Conservation (phyloP, 306 rosid species). For the Rosa persica region DNA sequence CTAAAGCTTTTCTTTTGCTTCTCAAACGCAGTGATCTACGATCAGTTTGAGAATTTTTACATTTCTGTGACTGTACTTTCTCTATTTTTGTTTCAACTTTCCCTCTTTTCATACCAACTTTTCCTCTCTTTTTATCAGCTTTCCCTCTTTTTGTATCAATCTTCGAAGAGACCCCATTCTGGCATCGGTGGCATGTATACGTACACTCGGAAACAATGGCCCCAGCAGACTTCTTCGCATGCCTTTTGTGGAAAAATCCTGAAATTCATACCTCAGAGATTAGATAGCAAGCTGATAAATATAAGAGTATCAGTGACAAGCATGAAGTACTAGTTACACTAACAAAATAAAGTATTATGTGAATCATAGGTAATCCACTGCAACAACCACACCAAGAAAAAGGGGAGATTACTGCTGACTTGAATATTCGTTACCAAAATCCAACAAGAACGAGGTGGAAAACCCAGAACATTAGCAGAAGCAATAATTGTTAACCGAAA, state of each 20-base stretch:
- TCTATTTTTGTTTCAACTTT: constrained; percentile 43
- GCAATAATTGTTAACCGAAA: background rate
- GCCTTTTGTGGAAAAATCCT: constrained; percentile 93
- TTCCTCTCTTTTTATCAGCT: constrained; percentile 40
- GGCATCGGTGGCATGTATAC: constrained; percentile 75
- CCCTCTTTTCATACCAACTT: constrained; percentile 41
- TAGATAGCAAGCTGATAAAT: constrained; percentile 23
- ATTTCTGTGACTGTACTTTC: constrained; percentile 43
- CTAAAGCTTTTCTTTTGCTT: constrained; percentile 47
- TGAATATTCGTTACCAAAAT: background rate
- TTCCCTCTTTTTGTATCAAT: constrained; percentile 47
- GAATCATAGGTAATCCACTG: background rate
- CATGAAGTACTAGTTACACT: background rate
- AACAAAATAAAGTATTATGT: background rate
- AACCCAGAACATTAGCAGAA: background rate
- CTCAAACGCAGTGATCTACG: constrained; percentile 46
- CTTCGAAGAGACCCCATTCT: constrained; percentile 40
- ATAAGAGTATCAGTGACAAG: constrained; percentile 13
- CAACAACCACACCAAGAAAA: background rate
- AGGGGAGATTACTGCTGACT: background rate
- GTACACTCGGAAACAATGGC: constrained; percentile 42
- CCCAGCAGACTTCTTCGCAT: constrained; percentile 65
- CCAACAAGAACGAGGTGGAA: background rate
- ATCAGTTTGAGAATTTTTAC: constrained; percentile 40
- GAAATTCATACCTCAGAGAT: constrained; percentile 28